These are phyloP conservation scores for Rusavskia elegans DNA, from an alignment of 495 filamentous ascomycete species.

Conservation along the genomic window DNA sequence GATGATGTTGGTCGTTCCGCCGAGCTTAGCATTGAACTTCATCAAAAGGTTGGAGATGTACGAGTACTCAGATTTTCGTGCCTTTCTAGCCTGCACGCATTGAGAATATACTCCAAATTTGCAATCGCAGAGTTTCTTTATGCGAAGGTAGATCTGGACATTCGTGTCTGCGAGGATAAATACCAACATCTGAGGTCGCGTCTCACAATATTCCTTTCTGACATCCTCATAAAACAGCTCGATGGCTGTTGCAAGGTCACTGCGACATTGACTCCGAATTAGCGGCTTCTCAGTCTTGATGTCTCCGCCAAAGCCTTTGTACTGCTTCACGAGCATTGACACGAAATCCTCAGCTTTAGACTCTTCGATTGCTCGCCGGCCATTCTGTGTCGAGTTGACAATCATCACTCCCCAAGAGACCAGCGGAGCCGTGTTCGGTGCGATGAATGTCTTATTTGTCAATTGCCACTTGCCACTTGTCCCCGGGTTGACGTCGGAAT, in stretches of 20 bases:
- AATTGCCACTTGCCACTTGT: slow-evolving; percentile 70
- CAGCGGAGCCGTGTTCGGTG: slow-evolving; percentile 38
- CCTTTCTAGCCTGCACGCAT: slow-evolving; percentile 44
- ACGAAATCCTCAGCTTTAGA: slow-evolving; percentile 38
- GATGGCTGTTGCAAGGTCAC: slow-evolving; percentile 34
- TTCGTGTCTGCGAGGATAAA: slow-evolving; percentile 57
- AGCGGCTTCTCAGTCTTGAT: slow-evolving; percentile 18
- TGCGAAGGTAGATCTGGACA: slow-evolving; percentile 46
- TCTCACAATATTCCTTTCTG: slow-evolving; percentile 21
- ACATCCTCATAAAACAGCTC: slow-evolving; percentile 32
- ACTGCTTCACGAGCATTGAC: slow-evolving; percentile 41
- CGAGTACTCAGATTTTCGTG: slow-evolving; percentile 44
- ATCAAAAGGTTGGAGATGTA: slow-evolving; percentile 80
- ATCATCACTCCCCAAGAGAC: slow-evolving; percentile 55
- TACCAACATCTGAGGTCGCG: slow-evolving; percentile 32
- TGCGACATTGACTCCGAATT: slow-evolving; percentile 4
- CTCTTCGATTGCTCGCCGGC: slow-evolving; percentile 17
- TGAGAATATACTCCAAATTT: slow-evolving; percentile 64
- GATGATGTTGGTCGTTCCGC: slow-evolving; percentile 46
- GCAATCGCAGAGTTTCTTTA: slow-evolving; percentile 75
- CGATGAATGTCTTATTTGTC: slow-evolving; percentile 56
- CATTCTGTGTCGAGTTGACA: slow-evolving; percentile 22
- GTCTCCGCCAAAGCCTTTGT: slow-evolving; percentile 53
- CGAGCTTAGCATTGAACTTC: slow-evolving; percentile 95
- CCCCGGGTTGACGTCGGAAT: slow-evolving; percentile 36